These are phyloP conservation scores for Helotiales sp. DNA, from an alignment of 2,329 filamentous ascomycete species.

Conservation along the genomic window DNA sequence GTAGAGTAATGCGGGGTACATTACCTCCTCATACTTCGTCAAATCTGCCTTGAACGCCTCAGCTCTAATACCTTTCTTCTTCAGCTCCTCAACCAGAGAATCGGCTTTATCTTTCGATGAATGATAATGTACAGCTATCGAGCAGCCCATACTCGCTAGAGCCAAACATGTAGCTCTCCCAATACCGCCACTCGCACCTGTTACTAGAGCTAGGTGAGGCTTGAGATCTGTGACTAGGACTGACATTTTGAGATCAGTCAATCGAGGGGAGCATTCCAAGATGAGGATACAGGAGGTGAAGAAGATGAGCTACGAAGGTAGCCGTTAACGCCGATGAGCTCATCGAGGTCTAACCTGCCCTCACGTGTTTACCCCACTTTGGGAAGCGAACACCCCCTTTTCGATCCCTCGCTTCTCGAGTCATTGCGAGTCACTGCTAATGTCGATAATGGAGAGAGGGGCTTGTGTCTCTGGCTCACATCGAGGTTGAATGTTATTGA, in stretches of 20 bases:
- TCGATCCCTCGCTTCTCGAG: not conserved
- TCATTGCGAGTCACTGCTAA: too few species aligned
- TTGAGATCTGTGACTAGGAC: slow-evolving; percentile 18
- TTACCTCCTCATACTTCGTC: slow-evolving; percentile 34
- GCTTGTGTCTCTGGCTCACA: too few species aligned
- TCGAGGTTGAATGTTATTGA: too few species aligned
- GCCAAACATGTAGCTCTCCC: slow-evolving; percentile 42
- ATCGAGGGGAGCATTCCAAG: too few species aligned
- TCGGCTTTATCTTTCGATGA: slow-evolving; percentile 29
- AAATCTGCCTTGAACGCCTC: slow-evolving; percentile 39
- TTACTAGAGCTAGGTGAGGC: slow-evolving; percentile 37
- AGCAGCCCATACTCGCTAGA: slow-evolving; percentile 41
- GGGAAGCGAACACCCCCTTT: not conserved
- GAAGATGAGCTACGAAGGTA: not conserved
- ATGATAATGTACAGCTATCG: slow-evolving; percentile 46
- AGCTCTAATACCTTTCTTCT: slow-evolving; percentile 32
- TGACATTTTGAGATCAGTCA: slow-evolving; percentile 4
- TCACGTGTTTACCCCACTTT: not conserved
- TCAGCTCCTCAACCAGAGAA: slow-evolving; percentile 31
- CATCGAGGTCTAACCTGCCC: not conserved
- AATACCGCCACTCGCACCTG: slow-evolving; percentile 45
- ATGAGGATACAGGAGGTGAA: too few species aligned
- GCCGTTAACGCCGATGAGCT: not conserved
- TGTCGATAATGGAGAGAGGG: not conserved
- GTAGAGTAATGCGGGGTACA: slow-evolving; percentile 9